Evolutionary conservation across 192 early-diverging fungal genomes (phyloP).

Genomic region (Pecoramyces ruminantium): DNA sequence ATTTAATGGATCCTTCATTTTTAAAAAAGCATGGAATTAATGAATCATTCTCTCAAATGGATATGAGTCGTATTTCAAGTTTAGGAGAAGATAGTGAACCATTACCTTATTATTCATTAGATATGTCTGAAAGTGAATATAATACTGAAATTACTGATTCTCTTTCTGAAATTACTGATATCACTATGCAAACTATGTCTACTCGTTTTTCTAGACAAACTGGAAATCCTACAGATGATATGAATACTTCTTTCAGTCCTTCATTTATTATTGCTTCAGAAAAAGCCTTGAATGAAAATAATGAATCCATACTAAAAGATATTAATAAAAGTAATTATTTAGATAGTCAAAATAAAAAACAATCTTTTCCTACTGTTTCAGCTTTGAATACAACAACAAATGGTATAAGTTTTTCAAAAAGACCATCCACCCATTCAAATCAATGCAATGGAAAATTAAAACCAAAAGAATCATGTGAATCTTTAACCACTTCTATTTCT

Average conservation of each 20-base stretch:
- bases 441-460: background rate
- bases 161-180: background rate
- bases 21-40: background rate
- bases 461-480: background rate
- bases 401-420: background rate
- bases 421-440: background rate
- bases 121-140: background rate
- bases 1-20: background rate
- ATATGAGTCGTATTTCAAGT: background rate
- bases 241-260: background rate
- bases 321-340: background rate
- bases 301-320: background rate
- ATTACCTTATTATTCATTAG: background rate
- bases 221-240: background rate
- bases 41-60: background rate
- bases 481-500: background rate
- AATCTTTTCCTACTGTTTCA: background rate
- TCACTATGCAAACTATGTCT: background rate
- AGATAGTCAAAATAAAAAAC: background rate
- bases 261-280: background rate
- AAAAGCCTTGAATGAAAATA: background rate
- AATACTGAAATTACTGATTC: background rate
- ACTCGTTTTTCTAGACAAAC: too few relatives aligned
- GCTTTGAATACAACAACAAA: background rate
- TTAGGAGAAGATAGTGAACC: background rate